A percentile compares a stretch with the other conserved stretches of the same genome.
Conservation (phyloP, 225 moss, liverwort and hornwort species). For the Climacium dendroides region DNA sequence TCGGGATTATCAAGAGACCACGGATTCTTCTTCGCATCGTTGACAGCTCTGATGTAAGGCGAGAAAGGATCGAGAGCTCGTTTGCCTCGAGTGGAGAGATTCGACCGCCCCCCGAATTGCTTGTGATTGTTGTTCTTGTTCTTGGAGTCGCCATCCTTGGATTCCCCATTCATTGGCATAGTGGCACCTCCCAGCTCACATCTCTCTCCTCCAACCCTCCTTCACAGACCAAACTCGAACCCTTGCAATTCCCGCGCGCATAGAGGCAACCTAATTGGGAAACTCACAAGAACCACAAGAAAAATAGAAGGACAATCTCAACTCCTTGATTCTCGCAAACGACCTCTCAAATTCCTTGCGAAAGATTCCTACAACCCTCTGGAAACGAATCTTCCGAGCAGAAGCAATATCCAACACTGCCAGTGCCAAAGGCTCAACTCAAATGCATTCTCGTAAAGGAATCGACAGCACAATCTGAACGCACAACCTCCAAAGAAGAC, state of each 20-base stretch:
- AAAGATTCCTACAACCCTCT: background rate
- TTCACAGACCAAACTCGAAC: background rate
- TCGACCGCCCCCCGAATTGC: background rate
- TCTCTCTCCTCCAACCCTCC: slow-evolving; percentile 1
- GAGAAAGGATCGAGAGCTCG: slow-evolving; percentile 81
- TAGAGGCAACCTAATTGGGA: background rate
- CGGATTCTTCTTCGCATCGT: slow-evolving; percentile 59
- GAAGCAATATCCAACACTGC: background rate
- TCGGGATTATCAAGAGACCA: slow-evolving; percentile 63
- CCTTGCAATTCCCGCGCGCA: background rate
- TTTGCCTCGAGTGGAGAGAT: slow-evolving; percentile 57
- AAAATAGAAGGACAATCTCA: background rate
- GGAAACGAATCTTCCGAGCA: background rate
- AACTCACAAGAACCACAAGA: background rate
- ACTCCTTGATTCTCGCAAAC: background rate
- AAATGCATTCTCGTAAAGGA: background rate
- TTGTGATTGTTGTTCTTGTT: background rate
- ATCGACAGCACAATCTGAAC: background rate
- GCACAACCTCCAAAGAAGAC: background rate
- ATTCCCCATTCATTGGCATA: slow-evolving; percentile 31
- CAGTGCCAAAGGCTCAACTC: background rate
- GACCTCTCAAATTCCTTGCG: background rate
- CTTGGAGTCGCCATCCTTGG: slow-evolving; percentile 6
- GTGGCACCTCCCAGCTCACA: slow-evolving; percentile 15
- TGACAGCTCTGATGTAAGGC: slow-evolving; percentile 78